phyloP scores from a whole-genome alignment of 1,284 basidiomycete species.

The Heterobasidion irregulare region DNA sequence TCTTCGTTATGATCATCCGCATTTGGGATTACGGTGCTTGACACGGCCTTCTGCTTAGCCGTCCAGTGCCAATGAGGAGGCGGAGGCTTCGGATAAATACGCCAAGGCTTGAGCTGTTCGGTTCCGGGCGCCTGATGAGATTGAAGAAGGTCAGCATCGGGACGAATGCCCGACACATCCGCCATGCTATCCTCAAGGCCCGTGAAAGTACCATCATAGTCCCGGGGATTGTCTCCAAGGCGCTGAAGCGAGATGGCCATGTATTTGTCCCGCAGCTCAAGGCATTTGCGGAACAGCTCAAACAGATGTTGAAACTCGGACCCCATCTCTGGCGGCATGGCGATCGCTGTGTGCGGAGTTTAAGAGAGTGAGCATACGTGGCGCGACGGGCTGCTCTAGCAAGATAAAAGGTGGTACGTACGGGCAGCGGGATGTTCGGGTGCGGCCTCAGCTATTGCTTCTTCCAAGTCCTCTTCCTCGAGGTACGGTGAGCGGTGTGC shows the following conservation, averaged over 20 bases:
- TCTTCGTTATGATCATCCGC: conserved; percentile 27
- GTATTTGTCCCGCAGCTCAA: conserved; percentile 90
- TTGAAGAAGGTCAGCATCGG: conserved; percentile 39
- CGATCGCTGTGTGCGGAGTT: conserved; percentile 7
- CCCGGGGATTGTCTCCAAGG: conserved; percentile 85
- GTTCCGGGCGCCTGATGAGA: conserved; percentile 11
- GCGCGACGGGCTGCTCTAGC: conserved; percentile 8
- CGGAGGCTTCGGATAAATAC: conserved; percentile 84
- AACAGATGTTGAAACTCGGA: conserved; percentile 49
- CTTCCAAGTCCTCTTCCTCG: conserved; percentile 33
- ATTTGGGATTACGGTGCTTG: conserved; percentile 30
- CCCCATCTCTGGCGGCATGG: conserved; percentile 27
- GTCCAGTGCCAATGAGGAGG: conserved; percentile 92
- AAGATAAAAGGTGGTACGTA: background rate
- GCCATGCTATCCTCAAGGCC: conserved; percentile 51
- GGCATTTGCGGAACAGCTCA: conserved; percentile 66
- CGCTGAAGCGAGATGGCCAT: conserved; percentile 78
- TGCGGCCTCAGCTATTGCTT: background rate
- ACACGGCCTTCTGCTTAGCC: conserved; percentile 40
- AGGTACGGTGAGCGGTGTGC: conserved; percentile 15
- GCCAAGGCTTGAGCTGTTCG: conserved; percentile 57
- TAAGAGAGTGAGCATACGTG: background rate
- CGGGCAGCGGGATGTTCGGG: background rate
- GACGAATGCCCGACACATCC: conserved; percentile 60
- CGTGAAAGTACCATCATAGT: conserved; percentile 73